Percentiles rank a stretch among this genome's conserved stretches.
Evolutionary conservation across 23 red algal genomes (phyloP).

Genomic region (Gracilariopsis chorda): DNA sequence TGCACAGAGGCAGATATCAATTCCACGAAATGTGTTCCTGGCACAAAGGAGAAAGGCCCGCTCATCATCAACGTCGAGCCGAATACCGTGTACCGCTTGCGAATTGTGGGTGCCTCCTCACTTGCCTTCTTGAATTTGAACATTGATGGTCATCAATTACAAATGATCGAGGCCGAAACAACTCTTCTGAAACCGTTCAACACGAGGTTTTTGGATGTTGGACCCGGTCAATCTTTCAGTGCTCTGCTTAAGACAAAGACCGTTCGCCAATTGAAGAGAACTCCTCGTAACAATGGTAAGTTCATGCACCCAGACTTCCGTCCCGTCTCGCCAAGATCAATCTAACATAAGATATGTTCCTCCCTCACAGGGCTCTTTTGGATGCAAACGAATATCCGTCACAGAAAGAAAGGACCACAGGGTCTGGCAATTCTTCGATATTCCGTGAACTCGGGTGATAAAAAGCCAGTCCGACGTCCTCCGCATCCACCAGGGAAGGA

Average conservation of each 20-base stretch:
- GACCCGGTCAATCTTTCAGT: constrained; percentile 41
- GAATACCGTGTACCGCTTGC: constrained; percentile 11
- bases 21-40: neutral
- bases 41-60: neutral
- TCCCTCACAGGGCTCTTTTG: constrained; percentile 21
- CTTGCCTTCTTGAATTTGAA: constrained; percentile 53
- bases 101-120: constrained; percentile 27
- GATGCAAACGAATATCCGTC: constrained; percentile 45
- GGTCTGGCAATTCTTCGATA: constrained; percentile 49
- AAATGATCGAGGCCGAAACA: constrained; percentile 24
- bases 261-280: neutral
- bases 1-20: constrained; percentile 14
- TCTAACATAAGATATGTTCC: no score
- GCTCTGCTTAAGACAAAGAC: constrained; percentile 34
- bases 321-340: neutral
- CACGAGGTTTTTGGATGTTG: constrained; percentile 17
- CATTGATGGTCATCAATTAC: constrained; percentile 16
- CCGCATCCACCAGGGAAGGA: neutral
- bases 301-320: neutral
- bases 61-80: constrained; percentile 30
- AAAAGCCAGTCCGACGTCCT: neutral
- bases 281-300: neutral
- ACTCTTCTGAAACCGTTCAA: constrained; percentile 6
- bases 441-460: neutral
- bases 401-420: neutral